Base-by-base conservation (phyloP, 2,329 filamentous ascomycete species). In the Trichoderma pleuroti region DNA sequence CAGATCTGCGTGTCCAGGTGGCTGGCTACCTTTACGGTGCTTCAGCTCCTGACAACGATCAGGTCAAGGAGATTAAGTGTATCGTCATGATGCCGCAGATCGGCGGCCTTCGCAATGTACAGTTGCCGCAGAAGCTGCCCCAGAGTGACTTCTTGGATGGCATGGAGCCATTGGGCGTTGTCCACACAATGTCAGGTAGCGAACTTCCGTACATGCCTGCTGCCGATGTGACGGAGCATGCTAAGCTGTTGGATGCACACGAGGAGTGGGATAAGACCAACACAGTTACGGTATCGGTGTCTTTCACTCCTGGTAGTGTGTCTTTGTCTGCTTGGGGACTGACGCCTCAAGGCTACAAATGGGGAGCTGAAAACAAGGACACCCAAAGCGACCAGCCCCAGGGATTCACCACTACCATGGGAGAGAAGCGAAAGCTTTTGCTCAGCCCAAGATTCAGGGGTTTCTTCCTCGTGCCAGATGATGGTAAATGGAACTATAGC, bases 21-120 rank as follows among this genome's bases (percentile, higher is more conserved):
- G 94, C 95, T 18, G 96, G 94, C 1, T 99, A 97, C 80, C 87
- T 99, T 0, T 99, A 99, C 79, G 96, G 96, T 74, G 90, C 90
- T 60, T 97, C 95, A 1, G 94, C 96, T 4, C 91, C 93, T 8
- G 96, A 98, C 82, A 98, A 98, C 78, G 92, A 95, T 74, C 93
- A 97, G 78, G 93, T 99, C 81, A 99, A 98, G 86, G 97, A 99
- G 80, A 91, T 99, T 78, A 91, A 92, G 77, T 97, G 93, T 75
- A 98, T 99, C 76, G 95, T 97, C 76, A 96, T 99, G 93, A 90
- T 99, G 18, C 97, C 96, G 6, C 96, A 99, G 82, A 94, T 98
- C 72, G 96, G 96, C 71, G 96, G 93, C 72, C 92, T 96, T 14
- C 93, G 95, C 72, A 94, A 95, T 76, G 92, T 98, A 5, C 94